Percentiles rank a stretch among this genome's conserved stretches.
phyloP scores from a whole-genome alignment of 208 protist species.

The Leishmania gerbilli region DNA sequence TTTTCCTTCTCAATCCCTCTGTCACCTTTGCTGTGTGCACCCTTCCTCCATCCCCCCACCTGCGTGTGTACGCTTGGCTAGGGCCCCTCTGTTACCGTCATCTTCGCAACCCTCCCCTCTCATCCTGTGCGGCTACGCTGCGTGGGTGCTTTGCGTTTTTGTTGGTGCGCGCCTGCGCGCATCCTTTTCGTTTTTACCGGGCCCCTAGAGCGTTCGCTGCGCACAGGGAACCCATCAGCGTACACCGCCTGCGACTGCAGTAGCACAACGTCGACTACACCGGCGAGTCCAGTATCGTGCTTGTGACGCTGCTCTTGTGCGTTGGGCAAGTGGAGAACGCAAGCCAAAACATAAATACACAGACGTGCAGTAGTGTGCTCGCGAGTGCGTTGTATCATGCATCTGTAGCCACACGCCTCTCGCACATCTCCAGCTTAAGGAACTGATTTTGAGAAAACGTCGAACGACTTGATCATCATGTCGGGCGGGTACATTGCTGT shows the following conservation, averaged over 20 bases:
- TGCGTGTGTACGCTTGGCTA: not conserved
- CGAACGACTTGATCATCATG: slow-evolving; percentile 29
- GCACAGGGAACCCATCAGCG: not conserved
- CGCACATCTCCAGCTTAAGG: not conserved
- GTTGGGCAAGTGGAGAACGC: not conserved
- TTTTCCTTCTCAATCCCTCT: not conserved
- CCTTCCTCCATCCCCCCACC: too few species aligned
- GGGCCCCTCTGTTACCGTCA: not conserved
- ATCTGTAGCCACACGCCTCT: not conserved
- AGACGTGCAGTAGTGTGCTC: not conserved
- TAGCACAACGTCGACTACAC: not conserved
- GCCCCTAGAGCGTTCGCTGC: not conserved
- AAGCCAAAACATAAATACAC: not conserved
- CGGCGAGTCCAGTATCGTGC: not conserved
- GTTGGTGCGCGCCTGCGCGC: not conserved
- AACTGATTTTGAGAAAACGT: not conserved
- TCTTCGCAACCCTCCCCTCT: not conserved
- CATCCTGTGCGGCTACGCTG: not conserved
- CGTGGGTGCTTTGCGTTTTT: not conserved
- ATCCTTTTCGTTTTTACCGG: not conserved
- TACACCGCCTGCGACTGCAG: not conserved
- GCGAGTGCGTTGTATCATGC: not conserved
- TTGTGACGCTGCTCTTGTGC: not conserved
- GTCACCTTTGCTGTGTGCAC: not conserved
- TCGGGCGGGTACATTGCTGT: slow-evolving; percentile 46